These are phyloP conservation scores for Syncephalastrum monosporum DNA, from an alignment of 371 early-diverging fungal species.

Conservation along the genomic window DNA sequence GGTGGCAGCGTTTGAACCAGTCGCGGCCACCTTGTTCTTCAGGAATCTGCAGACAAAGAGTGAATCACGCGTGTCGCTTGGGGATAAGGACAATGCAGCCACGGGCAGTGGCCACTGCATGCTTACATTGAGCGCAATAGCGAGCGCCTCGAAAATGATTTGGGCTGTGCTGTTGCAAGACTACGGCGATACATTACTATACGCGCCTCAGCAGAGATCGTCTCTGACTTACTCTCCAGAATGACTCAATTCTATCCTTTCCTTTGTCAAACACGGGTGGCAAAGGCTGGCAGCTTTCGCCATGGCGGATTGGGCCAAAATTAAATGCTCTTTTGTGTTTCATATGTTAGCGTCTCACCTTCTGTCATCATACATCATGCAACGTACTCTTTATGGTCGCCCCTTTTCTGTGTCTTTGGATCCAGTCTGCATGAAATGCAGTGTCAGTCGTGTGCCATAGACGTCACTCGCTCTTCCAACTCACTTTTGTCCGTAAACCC, in stretches of 20 bases:
- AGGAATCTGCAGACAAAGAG: constrained; percentile 26
- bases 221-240: constrained; percentile 9
- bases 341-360: neutral
- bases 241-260: constrained; percentile 8
- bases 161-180: constrained; percentile 11
- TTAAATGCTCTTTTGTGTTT: constrained; percentile 14
- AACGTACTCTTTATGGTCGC: constrained; percentile 50
- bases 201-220: too few species aligned
- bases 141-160: constrained; percentile 13
- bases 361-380: too few species aligned
- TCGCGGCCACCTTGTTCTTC: constrained; percentile 40
- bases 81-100: neutral
- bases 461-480: neutral
- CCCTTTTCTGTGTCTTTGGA: constrained; percentile 33
- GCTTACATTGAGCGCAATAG: constrained; percentile 21
- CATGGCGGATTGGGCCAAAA: constrained; percentile 39
- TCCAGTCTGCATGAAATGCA: constrained; percentile 21
- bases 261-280: constrained; percentile 10
- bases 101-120: neutral
- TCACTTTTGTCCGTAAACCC: constrained; percentile 7
- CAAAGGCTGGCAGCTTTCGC: constrained; percentile 19
- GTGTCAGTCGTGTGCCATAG: too few species aligned
- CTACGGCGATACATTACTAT: neutral
- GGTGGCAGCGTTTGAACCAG: constrained; percentile 46
- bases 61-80: neutral